Percentiles rank a stretch among this genome's conserved stretches.
These are phyloP conservation scores for Henckelia pumila DNA, from an alignment of 257 asterid genomes.

Conservation along the genomic window DNA sequence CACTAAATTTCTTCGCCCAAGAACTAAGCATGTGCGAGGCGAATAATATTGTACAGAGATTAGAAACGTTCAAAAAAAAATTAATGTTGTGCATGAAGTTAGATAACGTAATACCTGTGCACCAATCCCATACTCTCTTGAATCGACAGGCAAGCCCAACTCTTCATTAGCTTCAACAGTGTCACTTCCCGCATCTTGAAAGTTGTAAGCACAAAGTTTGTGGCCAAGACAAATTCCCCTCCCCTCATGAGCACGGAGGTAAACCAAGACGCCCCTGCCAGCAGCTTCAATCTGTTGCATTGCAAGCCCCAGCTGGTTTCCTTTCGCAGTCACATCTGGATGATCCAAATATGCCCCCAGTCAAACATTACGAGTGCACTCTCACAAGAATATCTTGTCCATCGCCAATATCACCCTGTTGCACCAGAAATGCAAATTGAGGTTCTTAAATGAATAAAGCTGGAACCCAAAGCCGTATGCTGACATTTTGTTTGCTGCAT, in stretches of 20 bases:
- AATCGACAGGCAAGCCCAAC: constrained; percentile 91
- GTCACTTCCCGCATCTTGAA: constrained; percentile 92
- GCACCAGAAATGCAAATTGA: constrained; percentile 7
- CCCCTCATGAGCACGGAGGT: constrained; percentile 98
- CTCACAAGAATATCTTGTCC: constrained; percentile 86
- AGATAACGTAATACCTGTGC: constrained; percentile 72
- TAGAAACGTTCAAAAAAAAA: background rate
- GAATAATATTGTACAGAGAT: background rate
- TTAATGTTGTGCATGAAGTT: constrained; percentile 2
- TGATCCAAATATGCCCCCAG: constrained; percentile 96
- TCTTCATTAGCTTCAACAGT: constrained; percentile 98
- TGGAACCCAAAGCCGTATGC: background rate
- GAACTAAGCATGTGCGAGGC: background rate
- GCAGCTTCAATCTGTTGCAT: constrained; percentile 95
- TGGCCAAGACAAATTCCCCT: constrained; percentile 97
- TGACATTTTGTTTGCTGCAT: background rate
- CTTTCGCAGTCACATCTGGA: constrained; percentile 98
- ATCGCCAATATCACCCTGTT: constrained; percentile 90
- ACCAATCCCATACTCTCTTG: constrained; percentile 96
- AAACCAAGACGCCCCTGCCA: constrained; percentile 83
- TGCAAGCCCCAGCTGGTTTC: constrained; percentile 80
- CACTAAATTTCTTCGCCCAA: background rate
- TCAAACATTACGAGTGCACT: constrained; percentile 96
- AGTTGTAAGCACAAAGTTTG: constrained; percentile 88
- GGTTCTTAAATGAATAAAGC: background rate